These are phyloP conservation scores for Globisporangium cystogenes DNA, from an alignment of 352 stramenopile species.

Conservation along the genomic window DNA sequence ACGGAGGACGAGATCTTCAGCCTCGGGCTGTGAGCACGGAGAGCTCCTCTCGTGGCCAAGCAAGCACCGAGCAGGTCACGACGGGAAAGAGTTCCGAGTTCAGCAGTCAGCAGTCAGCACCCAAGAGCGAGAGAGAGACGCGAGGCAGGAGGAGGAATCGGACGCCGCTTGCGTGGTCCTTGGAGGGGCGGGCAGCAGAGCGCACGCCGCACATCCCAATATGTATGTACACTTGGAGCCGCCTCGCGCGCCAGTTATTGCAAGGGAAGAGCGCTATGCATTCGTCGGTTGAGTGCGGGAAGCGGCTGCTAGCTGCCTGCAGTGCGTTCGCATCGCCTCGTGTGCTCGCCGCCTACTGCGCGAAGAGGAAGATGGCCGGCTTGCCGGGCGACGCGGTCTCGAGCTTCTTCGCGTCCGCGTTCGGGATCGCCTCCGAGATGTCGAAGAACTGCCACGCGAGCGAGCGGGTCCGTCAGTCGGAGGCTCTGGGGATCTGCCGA, in stretches of 20 bases:
- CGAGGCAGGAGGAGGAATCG: background rate
- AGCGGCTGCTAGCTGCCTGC: too few species aligned
- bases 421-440: constrained; percentile 59
- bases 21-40: constrained; percentile 65
- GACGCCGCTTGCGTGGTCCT: background rate
- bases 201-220: background rate
- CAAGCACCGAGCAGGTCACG: background rate
- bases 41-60: too few species aligned
- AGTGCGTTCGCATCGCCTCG: too few species aligned
- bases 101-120: too few species aligned
- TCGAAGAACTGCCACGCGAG: constrained; percentile 59
- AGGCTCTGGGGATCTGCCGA: background rate
- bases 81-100: too few species aligned
- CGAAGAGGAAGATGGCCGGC: constrained; percentile 69
- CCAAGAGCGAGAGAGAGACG: background rate
- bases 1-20: constrained; percentile 80
- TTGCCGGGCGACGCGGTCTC: constrained; percentile 80
- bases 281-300: background rate
- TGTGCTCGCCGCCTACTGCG: constrained; percentile 26
- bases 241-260: too few species aligned
- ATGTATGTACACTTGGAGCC: constrained; percentile 3
- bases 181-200: background rate
- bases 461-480: background rate
- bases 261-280: background rate
- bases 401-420: constrained; percentile 80